Evolutionary conservation across 177 flowering plant genomes (phyloP).

Genomic region (Telopea speciosissima): DNA sequence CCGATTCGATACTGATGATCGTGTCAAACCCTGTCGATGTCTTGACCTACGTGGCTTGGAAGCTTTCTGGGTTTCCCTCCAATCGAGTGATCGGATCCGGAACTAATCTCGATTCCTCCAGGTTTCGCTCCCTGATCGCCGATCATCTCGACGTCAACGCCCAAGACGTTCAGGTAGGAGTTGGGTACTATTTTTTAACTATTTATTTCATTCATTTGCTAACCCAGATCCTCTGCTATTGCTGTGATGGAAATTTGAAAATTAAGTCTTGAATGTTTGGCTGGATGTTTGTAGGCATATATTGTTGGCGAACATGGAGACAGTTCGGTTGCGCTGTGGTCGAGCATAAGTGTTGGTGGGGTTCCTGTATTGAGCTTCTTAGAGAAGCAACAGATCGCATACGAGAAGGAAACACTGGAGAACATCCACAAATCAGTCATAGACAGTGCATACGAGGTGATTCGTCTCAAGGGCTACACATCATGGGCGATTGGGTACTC

Average conservation of each 20-base stretch:
- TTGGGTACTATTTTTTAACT: no score
- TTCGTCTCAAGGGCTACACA: conserved; percentile 73
- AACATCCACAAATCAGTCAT: conserved; percentile 61
- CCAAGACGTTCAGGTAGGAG: conserved; percentile 68
- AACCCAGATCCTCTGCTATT: neutral
- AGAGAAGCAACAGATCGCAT: conserved; percentile 53
- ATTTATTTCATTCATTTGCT: neutral
- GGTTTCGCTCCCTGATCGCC: conserved; percentile 68
- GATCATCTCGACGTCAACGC: conserved; percentile 82
- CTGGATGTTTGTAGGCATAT: conserved; percentile 36
- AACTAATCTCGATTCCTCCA: conserved; percentile 66
- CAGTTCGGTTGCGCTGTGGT: conserved; percentile 91
- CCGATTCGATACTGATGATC: conserved; percentile 44
- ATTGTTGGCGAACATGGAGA: conserved; percentile 87
- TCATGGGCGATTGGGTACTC: conserved; percentile 96
- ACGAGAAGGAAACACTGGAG: conserved; percentile 58
- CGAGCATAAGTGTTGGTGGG: conserved; percentile 85
- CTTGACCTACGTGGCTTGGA: conserved; percentile 71
- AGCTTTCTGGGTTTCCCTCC: conserved; percentile 60
- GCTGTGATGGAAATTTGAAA: neutral
- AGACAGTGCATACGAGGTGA: conserved; percentile 68
- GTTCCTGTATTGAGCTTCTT: conserved; percentile 69
- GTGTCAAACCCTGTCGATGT: conserved; percentile 83
- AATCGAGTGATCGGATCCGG: conserved; percentile 78
- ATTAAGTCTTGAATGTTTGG: neutral